Conservation (phyloP, 176 grass and related monocot species). For the Cymbopogon citratus region DNA sequence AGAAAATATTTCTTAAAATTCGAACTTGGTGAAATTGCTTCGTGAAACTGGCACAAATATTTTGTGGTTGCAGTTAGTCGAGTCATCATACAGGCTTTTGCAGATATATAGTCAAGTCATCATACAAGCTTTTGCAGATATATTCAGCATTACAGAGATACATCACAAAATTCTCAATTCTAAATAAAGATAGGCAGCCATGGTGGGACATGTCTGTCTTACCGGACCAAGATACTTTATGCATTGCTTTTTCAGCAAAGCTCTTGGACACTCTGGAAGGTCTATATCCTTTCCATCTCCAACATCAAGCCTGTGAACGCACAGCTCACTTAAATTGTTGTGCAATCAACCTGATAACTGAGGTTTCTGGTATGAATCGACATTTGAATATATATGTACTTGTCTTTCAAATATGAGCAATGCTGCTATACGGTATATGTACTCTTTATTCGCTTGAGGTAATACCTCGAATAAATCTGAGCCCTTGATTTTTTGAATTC, state of each 20-base stretch:
- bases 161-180: neutral
- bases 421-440: too few relatives aligned
- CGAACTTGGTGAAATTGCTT: too few relatives aligned
- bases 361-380: neutral
- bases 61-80: too few relatives aligned
- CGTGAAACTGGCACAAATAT: neutral
- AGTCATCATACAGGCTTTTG: too few relatives aligned
- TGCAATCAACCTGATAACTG: neutral
- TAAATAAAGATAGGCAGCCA: neutral
- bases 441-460: too few relatives aligned
- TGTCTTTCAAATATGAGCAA: neutral
- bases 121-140: too few relatives aligned
- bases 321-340: neutral
- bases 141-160: too few relatives aligned
- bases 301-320: slow-evolving; percentile 54
- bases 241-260: slow-evolving; percentile 51
- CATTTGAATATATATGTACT: neutral
- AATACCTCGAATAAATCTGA: too few relatives aligned
- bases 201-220: neutral
- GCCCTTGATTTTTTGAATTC: too few relatives aligned
- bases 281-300: slow-evolving; percentile 70
- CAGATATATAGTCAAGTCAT: too few relatives aligned
- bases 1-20: too few relatives aligned
- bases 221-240: slow-evolving; percentile 87
- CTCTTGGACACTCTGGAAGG: slow-evolving; percentile 57